Base-by-base conservation (phyloP, 2,329 filamentous ascomycete genomes). In the Dothideomycetes sp. region DNA sequence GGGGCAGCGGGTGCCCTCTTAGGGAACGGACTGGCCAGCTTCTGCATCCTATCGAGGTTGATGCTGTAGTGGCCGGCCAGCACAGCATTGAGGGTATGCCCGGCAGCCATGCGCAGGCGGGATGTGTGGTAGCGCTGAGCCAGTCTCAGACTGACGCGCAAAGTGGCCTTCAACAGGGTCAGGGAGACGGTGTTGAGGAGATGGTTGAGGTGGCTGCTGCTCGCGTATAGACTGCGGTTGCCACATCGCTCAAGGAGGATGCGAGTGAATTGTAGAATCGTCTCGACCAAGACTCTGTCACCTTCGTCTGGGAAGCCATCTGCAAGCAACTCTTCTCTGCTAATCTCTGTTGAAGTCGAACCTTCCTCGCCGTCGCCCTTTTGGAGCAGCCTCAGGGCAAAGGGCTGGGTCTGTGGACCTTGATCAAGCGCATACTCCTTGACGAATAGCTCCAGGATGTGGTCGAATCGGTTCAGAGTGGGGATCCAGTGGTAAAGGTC, bases 401-500 rank as follows among this genome's bases (percentile, higher is more conserved):
- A 94, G 19, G 84, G 76, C 49, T 78, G 74, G 34, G 70, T 75
- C 62, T 98, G 93, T 2, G 87, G 86, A 1, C 85, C 86, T 43
- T 81, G 73, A 45, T 77, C 76, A 41, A 98, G 69, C 45, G 77
- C 77, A 64, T 98, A 98, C 48, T 77, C 79, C 41, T 75, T 71
- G 60, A 80, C 86, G 58, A 94, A 87, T 30, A 77, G 69, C 52
- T 94, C 85, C 31, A 98, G 68, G 47, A 96, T 79, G 54, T 75
- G 77, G 62, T 98, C 91, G 61, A 98, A 96, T 42, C 87, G 81
- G 61, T 98, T 94, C 44, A 98, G 66, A 17, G 94, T 73, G 19
- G 84, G 81, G 49, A 98, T 95, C 93, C 93, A 98, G 69, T 98
- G 89, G 59, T 96, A 96, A 19, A 96, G 69, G 59, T 98, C 91